Percentiles rank a stretch among this genome's conserved stretches.
phyloP scores from a whole-genome alignment of 176 grass and related monocot species.

The Otatea glauca region DNA sequence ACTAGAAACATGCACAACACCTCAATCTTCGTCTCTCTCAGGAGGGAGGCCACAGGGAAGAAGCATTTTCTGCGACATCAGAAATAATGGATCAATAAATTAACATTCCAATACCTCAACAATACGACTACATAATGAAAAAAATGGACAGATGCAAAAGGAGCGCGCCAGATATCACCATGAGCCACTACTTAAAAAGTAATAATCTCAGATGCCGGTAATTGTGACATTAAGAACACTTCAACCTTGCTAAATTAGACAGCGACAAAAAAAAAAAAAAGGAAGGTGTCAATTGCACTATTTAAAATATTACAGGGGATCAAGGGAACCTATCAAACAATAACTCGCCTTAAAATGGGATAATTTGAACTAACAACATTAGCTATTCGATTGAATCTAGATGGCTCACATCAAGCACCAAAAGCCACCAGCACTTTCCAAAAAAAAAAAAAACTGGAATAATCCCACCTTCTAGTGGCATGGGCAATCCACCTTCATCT shows the following conservation, averaged over 20 bases:
- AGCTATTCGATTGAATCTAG: too few species aligned
- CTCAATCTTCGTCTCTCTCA: constrained; percentile 78
- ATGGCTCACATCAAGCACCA: too few species aligned
- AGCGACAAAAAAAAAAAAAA: neutral
- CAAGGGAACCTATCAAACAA: too few species aligned
- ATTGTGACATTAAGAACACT: constrained; percentile 6
- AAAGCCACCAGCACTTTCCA: too few species aligned
- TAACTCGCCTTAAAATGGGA: too few species aligned
- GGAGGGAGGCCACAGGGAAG: constrained; percentile 76
- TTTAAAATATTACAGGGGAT: neutral
- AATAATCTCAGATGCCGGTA: neutral
- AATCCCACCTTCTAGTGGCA: too few species aligned
- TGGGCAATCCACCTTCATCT: too few species aligned
- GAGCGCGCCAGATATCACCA: neutral
- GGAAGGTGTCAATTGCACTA: neutral
- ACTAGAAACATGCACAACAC: neutral
- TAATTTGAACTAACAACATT: too few species aligned
- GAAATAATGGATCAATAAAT: neutral
- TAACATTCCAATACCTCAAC: too few species aligned
- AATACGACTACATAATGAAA: neutral
- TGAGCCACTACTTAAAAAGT: neutral
- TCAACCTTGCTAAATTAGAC: neutral
- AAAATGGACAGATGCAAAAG: neutral
- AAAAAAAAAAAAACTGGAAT: too few species aligned
- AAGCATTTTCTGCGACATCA: constrained; percentile 80